phyloP scores from a whole-genome alignment of 305 asterid species.

The Fraxinus ornus region DNA sequence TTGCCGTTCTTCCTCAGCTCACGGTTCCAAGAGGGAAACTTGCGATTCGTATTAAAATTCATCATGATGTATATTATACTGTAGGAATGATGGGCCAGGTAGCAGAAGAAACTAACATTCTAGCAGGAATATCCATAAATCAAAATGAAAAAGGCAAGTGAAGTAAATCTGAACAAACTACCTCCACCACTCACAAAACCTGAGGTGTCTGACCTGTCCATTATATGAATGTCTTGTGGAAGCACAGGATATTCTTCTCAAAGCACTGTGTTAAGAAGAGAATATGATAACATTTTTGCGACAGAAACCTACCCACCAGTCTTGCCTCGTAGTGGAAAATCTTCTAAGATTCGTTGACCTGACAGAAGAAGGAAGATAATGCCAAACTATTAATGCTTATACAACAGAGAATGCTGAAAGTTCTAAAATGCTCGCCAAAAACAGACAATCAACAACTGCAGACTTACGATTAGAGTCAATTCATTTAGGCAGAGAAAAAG shows the following conservation, averaged over 20 bases:
- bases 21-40: conserved; percentile 21
- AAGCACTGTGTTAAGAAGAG: neutral
- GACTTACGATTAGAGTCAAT: neutral
- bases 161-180: conserved; percentile 24
- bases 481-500: neutral
- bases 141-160: conserved; percentile 16
- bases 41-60: conserved; percentile 25
- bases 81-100: neutral
- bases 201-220: conserved; percentile 50
- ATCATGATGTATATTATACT: conserved; percentile 6
- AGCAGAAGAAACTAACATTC: neutral
- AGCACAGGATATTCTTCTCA: neutral
- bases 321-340: neutral
- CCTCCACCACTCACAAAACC: conserved; percentile 56
- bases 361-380: neutral
- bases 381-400: neutral
- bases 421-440: neutral
- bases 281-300: neutral
- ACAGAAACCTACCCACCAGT: neutral
- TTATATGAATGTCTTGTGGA: conserved; percentile 9
- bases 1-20: conserved; percentile 24
- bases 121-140: conserved; percentile 10
- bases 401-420: neutral
- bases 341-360: neutral
- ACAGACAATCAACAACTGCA: neutral